Base-by-base conservation (phyloP, 164 flowering plant species). In the Vitis amurensis region DNA sequence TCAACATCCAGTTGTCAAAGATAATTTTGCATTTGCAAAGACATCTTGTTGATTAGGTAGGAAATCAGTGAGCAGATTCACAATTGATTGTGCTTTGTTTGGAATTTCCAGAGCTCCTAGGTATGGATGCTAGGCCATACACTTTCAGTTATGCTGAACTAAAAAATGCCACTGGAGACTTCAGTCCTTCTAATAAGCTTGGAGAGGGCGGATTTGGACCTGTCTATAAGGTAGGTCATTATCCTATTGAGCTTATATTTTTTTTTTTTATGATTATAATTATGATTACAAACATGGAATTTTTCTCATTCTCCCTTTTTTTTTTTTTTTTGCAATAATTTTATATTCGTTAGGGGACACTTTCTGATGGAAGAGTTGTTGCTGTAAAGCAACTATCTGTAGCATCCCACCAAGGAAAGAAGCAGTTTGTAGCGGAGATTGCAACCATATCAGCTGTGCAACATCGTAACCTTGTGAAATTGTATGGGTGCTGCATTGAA, bases 131-230 rank as follows among this genome's bases (percentile, higher is more conserved):
- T 47, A 80, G 61, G 72, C 89, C 95, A 53, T 74, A 82, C 77
- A 93, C 89, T 37, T 90, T 85, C 72, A 83, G 85, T 63, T 89
- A 89, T 74, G 73, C 82, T 0, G 95, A 91, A 72, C 84, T 93
- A 50, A 86, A 74, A 75, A 68, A 79, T 73, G 97, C 94, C 14
- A 90, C 97, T 9, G 76, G 82, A 50, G 89, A 87, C 70, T 93
- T 93, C 68, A 86, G 49, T 76, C 73, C 83, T 47, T 75, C 76
- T 50, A 90, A 93, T 74, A 93, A 93, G 73, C 89, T 93, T 29
- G 97, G 98, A 57, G 95, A 91, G 75, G 98, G 98, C 31, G 98
- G 98, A 53, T 93, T 93, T 78, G 97, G 98, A 68, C 86, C 97
- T 55, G 98, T 93, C 64, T 93, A 76, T 64, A 88, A 86, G 95